Base-by-base conservation (phyloP, 129 eudicot species). In the Helichrysum umbraculigerum region DNA sequence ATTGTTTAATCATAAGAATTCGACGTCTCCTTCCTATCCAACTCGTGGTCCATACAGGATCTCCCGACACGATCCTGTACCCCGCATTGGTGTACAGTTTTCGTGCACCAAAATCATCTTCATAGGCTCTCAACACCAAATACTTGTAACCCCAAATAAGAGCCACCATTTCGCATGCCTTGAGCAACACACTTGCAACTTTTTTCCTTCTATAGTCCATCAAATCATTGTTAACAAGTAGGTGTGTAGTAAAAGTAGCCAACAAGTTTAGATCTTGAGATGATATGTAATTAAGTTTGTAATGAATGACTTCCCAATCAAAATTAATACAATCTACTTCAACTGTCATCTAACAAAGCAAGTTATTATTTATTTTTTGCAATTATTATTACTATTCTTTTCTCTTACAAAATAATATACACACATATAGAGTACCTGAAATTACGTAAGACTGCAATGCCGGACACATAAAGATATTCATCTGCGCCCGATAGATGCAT, bases 391-490 rank as follows among this genome's bases (percentile, higher is more conserved):
- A 25, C 28, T 25, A 0, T 37, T 37, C 4, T 37, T 37, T 30
- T 5, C 11, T 68, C 4, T 21, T 54, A 20, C 29, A 39, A 63
- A 30, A 19, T 19, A 20, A 1, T 65, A 12, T 51, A 0, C 3
- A 5, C 11, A 2, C 6, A 17, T 41, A 7, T 73, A 9, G n/a
- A 3, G 16, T 32, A 90, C 98, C 98, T 93, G 93, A 82, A 89
- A 65, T 75, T 78, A 77, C 72, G 87, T 64, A 87, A 82, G 16
- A 95, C 99, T 9, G 97, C 99, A 25, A 95, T 95, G 17, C 99
- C 99, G 0, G 99, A 95, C 17, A 95, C 91, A 35, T 95, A 95
- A 59, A 95, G 94, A 71, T 91, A 95, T 78, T 95, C 96, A 12
- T 83, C 69, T 17, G 84, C 92, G 56, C 87, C 90, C 0, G 82